Evolutionary conservation across 306 rosid species (phyloP).

Genomic region (Pyrus bretschneideri): DNA sequence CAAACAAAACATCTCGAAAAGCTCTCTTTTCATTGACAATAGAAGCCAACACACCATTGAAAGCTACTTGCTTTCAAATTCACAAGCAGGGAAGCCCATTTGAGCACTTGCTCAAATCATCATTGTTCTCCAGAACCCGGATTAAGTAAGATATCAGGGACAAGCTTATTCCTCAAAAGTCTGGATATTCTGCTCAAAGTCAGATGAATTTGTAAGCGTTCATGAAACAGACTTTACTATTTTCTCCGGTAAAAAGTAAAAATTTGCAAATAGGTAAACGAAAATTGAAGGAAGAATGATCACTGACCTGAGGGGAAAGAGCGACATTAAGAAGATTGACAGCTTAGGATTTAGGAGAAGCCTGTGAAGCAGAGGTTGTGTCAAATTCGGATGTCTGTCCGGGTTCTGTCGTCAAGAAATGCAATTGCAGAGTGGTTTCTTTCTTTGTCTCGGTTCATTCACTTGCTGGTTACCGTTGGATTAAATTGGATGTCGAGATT

Average conservation of each 20-base stretch:
- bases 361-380: neutral
- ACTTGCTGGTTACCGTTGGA: no score
- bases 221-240: slow-evolving; percentile 9
- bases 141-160: slow-evolving; percentile 47
- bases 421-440: no score
- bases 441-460: no score
- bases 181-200: slow-evolving; percentile 39
- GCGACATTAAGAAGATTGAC: neutral
- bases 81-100: slow-evolving; percentile 65
- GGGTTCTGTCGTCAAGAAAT: no score
- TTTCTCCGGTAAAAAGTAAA: neutral
- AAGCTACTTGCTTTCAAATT: neutral
- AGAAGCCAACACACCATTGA: slow-evolving; percentile 30
- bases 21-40: slow-evolving; percentile 34
- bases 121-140: slow-evolving; percentile 46
- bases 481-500: no score
- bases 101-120: slow-evolving; percentile 58
- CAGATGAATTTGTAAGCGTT: slow-evolving; percentile 28
- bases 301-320: slow-evolving; percentile 37
- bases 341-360: neutral
- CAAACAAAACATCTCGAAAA: slow-evolving; percentile 43
- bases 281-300: neutral
- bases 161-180: slow-evolving; percentile 46
- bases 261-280: neutral
- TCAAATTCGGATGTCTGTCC: no score